Percentiles rank a stretch among this genome's conserved stretches.
Conservation (phyloP, 805 yeast genomes). For the Kazachstania africana region DNA sequence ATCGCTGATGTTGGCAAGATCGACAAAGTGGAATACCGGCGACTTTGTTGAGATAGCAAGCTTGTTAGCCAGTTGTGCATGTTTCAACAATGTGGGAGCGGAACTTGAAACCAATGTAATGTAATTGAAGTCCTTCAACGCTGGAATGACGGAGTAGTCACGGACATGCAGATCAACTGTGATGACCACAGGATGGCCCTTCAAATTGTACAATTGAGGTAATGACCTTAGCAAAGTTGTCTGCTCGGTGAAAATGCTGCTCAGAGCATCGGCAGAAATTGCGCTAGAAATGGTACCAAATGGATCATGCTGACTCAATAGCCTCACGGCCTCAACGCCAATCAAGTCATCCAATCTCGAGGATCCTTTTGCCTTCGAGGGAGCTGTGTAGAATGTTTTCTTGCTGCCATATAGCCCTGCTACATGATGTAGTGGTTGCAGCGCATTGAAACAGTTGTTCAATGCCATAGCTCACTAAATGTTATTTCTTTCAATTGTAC, state of each 20-base stretch:
- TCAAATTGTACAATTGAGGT: constrained; percentile 41
- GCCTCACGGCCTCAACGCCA: neutral
- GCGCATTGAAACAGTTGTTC: too few species aligned
- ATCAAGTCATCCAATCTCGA: too few species aligned
- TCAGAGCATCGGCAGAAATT: constrained; percentile 13
- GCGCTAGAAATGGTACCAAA: constrained; percentile 14
- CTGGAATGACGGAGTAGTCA: constrained; percentile 61
- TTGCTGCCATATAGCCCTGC: too few species aligned
- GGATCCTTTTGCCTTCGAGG: too few species aligned
- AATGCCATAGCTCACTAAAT: too few species aligned
- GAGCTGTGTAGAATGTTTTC: too few species aligned
- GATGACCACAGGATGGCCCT: constrained; percentile 37
- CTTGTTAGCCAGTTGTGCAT: constrained; percentile 47
- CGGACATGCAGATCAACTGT: constrained; percentile 46
- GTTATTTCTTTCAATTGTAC: too few species aligned
- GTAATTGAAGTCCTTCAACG: constrained; percentile 58
- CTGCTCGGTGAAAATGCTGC: constrained; percentile 44
- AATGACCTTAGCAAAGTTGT: constrained; percentile 42
- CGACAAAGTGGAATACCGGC: constrained; percentile 66
- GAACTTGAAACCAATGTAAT: constrained; percentile 58
- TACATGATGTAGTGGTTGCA: too few species aligned
- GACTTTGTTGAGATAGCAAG: constrained; percentile 36
- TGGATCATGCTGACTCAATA: constrained; percentile 23
- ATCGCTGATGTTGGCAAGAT: constrained; percentile 3
- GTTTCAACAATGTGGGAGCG: constrained; percentile 39